These are phyloP conservation scores for Phyllosticta ampelicida DNA, from an alignment of 2,329 filamentous ascomycete species.

Conservation along the genomic window DNA sequence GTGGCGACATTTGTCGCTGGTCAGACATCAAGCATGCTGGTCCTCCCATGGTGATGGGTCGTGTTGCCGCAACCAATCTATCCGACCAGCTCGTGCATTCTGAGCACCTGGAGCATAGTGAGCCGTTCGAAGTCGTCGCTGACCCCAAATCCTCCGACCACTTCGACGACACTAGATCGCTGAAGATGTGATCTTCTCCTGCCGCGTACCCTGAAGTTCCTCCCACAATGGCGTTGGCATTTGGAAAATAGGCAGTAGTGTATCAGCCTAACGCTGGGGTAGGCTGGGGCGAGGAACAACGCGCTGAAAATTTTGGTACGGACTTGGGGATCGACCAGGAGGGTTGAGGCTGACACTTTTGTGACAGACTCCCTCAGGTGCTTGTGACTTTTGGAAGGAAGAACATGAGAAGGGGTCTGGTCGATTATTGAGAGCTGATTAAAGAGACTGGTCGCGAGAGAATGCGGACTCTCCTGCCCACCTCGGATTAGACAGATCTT, in stretches of 20 bases:
- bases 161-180: conserved; percentile 11
- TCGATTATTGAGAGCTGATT: background rate
- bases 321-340: conserved; percentile 52
- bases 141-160: conserved; percentile 14
- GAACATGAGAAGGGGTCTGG: background rate
- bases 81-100: conserved; percentile 26
- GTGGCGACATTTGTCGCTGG: conserved; percentile 61
- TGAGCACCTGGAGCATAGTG: conserved; percentile 13
- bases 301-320: conserved; percentile 54
- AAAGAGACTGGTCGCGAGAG: background rate
- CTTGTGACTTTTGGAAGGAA: background rate
- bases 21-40: conserved; percentile 72
- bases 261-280: conserved; percentile 50
- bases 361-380: background rate
- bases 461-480: background rate
- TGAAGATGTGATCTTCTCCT: conserved; percentile 14
- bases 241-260: conserved; percentile 58
- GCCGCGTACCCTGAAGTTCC: conserved; percentile 34
- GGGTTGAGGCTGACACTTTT: conserved; percentile 21
- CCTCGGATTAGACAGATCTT: background rate
- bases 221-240: conserved; percentile 60
- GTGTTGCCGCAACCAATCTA: conserved; percentile 51
- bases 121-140: background rate
- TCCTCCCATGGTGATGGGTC: conserved; percentile 63
- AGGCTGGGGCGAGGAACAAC: conserved; percentile 50